Evolutionary conservation across 257 asterid genomes (phyloP).

Genomic region (Paraleonurus japonicus): DNA sequence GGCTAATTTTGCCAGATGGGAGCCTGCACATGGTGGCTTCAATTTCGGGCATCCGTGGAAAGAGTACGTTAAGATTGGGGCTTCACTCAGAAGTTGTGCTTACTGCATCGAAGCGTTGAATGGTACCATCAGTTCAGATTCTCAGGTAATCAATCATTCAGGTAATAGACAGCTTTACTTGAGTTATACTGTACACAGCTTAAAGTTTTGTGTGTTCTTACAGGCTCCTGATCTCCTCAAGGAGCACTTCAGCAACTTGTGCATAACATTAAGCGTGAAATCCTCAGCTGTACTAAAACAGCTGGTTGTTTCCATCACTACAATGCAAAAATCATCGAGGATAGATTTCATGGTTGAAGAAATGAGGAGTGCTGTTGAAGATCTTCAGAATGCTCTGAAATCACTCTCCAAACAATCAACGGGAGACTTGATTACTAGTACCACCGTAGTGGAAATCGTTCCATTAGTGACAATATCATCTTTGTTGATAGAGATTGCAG

Average conservation of each 20-base stretch:
- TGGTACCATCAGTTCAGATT: slow-evolving; percentile 32
- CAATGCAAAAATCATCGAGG: slow-evolving; percentile 54
- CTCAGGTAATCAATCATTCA: slow-evolving; percentile 39
- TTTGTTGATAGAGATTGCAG: slow-evolving; percentile 62
- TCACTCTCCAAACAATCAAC: slow-evolving; percentile 39
- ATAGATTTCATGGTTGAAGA: slow-evolving; percentile 46
- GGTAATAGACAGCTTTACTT: not conserved
- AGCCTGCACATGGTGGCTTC: slow-evolving; percentile 70
- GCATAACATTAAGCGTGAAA: slow-evolving; percentile 39
- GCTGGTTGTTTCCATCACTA: slow-evolving; percentile 37
- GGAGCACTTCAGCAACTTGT: slow-evolving; percentile 48
- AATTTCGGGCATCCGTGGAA: slow-evolving; percentile 67
- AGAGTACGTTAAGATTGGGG: slow-evolving; percentile 59
- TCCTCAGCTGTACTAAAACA: slow-evolving; percentile 58
- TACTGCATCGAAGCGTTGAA: slow-evolving; percentile 62
- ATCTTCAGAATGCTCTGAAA: slow-evolving; percentile 51
- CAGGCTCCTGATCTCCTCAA: slow-evolving; percentile 58
- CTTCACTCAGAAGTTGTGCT: slow-evolving; percentile 63
- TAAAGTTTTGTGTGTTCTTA: not conserved
- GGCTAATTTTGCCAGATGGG: slow-evolving; percentile 81
- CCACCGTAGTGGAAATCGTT: slow-evolving; percentile 38
- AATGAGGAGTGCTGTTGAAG: slow-evolving; percentile 53
- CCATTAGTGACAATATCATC: slow-evolving; percentile 58
- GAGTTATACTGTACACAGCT: not conserved
- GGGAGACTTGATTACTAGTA: slow-evolving; percentile 20